Base-by-base conservation (phyloP, 305 asterid species). In the Fraxinus platypoda region DNA sequence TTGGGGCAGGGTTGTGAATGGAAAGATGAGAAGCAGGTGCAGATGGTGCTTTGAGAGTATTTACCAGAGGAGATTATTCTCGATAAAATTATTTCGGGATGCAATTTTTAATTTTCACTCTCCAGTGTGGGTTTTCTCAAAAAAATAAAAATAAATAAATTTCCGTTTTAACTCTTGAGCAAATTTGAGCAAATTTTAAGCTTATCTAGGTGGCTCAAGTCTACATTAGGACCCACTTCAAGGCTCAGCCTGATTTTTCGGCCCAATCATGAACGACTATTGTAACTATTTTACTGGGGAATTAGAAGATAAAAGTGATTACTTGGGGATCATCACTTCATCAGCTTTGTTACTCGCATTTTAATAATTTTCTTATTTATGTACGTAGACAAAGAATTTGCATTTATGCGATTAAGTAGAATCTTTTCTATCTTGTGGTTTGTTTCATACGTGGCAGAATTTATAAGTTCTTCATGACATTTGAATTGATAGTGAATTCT, bases 361-460 rank as follows among this genome's bases (percentile, higher is more conserved):
- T 68, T 54, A n/a, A 38, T 43, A 21, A 49, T 11, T 34, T 81
- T 80, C 23, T 34, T 23, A 17, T 34, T 17, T 28, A 9, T 59
- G 8, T 23, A 19, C 9, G 12, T n/a, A 59, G 12, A 57, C 13
- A 34, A 31, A 21, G n/a, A 37, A 75, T 8, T 9, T 64, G 17
- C 37, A 46, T 81, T 21, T n/a, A 78, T 81, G 26, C 49, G 78
- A 68, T 74, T 8, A 4, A 26, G 25, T 70, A 80, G 73, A 46
- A 8, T 76, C 78, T 80, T 75, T 23, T 80, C 62, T 46, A 75
- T 73, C n/a, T 26, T 74, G 21, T 6, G 11, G 30, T 34, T 71
- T 41, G 13, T 21, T 74, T 66, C 21, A 46, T 79, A 35, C 21
- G 72, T 71, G 15, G 13, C 15, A 15, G 37, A 54, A 34, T 0